Base-by-base conservation (phyloP, 2,329 filamentous ascomycete genomes). In the Sporothrix inflata region DNA sequence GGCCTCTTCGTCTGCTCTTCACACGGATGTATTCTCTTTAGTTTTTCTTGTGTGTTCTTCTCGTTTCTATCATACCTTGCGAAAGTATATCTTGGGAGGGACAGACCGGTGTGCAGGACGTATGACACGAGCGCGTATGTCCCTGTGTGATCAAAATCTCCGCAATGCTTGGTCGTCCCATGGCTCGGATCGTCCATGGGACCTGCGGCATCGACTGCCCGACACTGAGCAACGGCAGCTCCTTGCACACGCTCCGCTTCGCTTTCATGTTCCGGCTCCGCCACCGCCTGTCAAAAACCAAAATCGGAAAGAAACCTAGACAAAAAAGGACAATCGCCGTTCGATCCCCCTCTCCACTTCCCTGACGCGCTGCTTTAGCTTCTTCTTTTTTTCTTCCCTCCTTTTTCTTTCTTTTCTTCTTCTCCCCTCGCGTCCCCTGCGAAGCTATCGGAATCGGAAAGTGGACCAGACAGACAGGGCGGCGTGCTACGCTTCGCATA, bases 391-490 rank as follows among this genome's bases (percentile, higher is more conserved):
- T 55, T 60, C 27, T 16, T 19, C 16, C 5, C 24, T 57, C 51
- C n/a, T n/a, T 53, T 38, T 38, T 19, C 27, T n/a, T 40, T 61
- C 55, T 61, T 21, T 40, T 40, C 30, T 40, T 40, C 30, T 61
- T 61, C 30, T 61, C 40, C 19, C 16, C 30, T 61, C 30, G 55
- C 55, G 14, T 42, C 21, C 21, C n/a, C 24, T 47, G 24, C 14
- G 11, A 66, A 66, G 21, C 61, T 30, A 66, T 66, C 61, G 40
- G 61, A 45, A 47, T 65, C 40, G 14, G 40, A 47, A 30, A 47
- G 40, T 66, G 61, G 42, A 45, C 8, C 42, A 24, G 24, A 12
- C 21, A 55, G 51, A 30, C 40, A 66, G 14, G 60, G n/a, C 34
- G 8, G n/a, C 34, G 57, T 42, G 38, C 57, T 42, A 42, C 57